Evolutionary conservation across 805 yeast genomes (phyloP).

Genomic region (Lipomyces chichibuensis): DNA sequence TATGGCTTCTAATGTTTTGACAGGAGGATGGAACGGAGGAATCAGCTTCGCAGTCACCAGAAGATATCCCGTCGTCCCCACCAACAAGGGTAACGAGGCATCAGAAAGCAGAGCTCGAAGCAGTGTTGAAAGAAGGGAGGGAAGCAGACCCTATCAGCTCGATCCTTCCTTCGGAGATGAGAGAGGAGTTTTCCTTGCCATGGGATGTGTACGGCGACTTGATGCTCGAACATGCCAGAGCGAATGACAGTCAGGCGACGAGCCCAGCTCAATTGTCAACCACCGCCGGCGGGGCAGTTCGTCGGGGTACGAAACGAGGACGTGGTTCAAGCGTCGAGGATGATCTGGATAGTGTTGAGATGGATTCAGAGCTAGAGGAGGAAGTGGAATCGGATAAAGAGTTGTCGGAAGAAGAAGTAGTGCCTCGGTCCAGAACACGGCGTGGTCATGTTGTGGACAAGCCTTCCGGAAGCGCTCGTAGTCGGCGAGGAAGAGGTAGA

Average conservation of each 20-base stretch:
- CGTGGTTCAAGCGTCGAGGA: conserved; percentile 25
- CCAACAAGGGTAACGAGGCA: conserved; percentile 2
- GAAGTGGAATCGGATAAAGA: conserved; percentile 26
- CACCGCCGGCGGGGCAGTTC: conserved; percentile 10
- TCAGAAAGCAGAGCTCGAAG: conserved; percentile 2
- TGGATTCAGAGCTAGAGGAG: conserved; percentile 18
- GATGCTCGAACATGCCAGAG: conserved; percentile 47
- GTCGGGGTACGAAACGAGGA: conserved; percentile 19
- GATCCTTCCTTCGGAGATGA: conserved; percentile 22
- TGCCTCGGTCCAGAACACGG: conserved; percentile 17
- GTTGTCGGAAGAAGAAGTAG: conserved; percentile 32
- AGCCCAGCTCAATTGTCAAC: conserved; percentile 34
- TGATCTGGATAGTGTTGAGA: conserved; percentile 8
- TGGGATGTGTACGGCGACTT: conserved; percentile 53
- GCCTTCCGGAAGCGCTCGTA: not conserved
- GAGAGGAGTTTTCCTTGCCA: conserved; percentile 47
- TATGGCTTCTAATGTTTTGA: conserved; percentile 7
- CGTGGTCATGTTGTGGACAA: conserved; percentile 12
- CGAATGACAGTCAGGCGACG: conserved; percentile 33
- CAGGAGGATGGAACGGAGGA: conserved; percentile 36
- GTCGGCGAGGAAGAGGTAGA: conserved; percentile 16
- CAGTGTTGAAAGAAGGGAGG: conserved; percentile 31
- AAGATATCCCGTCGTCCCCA: conserved; percentile 8
- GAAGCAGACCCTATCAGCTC: conserved; percentile 14
- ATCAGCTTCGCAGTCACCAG: conserved; percentile 17